Evolutionary conservation across 257 asterid species (phyloP), one percentile per base, ranked within the genome.

Genomic region (Scutellaria minor): DNA sequence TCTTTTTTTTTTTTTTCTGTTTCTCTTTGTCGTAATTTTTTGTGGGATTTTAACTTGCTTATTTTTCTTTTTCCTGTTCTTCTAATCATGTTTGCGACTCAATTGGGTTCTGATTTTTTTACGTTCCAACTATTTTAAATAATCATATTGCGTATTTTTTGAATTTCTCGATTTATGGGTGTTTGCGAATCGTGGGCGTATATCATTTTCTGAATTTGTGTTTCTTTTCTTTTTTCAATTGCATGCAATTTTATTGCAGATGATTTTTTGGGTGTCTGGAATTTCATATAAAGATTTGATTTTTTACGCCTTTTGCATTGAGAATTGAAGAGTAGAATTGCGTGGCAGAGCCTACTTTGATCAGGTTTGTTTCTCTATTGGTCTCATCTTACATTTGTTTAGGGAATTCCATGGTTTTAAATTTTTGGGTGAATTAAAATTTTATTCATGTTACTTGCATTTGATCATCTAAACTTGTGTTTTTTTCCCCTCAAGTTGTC

Each of bases 171-270:
- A 57, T 48, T 39, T 65, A 20, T 61, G 58, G 72, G 51, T 39
- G 6, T 42, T 71, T 35, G 31, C 11, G 13, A 62, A 52, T 18
- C 37, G 37, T 31, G 37, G 37, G 37, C 37, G 37, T 31, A 2
- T 31, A 31, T 31, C 37, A 37, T 64, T 18, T 9, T 44, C 60
- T 51, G 40, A 55, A 40, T 7, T 11, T 66, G 27, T 13, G 22
- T 65, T 15, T 52, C 60, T n/a, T 11, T 0, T 9, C n/a, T 54
- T 59, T 27, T 18, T 54, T 39, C 20, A 60, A 76, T 73, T 82
- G 71, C 58, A 66, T 76, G 77, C 7, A 47, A 13, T 7, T 61
- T 46, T 52, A 20, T 13, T 67, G 68, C 83, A 82, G 89, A 61
- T 68, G 55, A 64, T 14, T 74, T 42, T 50, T 77, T 15, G 71